phyloP scores from a whole-genome alignment of 2,329 filamentous ascomycete genomes.

The Whalleya microplaca region DNA sequence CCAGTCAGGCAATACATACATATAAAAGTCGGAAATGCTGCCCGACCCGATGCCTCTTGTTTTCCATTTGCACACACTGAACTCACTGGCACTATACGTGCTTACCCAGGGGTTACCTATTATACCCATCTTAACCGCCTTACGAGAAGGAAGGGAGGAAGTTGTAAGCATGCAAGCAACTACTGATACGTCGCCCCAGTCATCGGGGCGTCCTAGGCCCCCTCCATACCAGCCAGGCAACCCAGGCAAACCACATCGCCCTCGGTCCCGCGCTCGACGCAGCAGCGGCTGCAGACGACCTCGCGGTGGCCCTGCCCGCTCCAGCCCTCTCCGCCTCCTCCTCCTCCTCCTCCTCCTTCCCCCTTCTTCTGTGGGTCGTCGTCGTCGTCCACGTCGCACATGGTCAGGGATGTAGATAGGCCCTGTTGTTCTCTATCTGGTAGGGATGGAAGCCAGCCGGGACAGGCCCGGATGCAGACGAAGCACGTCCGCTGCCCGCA shows the following conservation, averaged over 20 bases:
- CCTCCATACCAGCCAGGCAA: conserved; percentile 55
- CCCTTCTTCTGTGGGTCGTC: conserved; percentile 23
- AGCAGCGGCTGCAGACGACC: conserved; percentile 69
- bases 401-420: conserved; percentile 51
- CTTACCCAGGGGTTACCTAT: too few relatives aligned
- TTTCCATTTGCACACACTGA: too few relatives aligned
- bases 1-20: too few relatives aligned
- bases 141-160: too few relatives aligned
- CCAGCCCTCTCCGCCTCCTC: conserved; percentile 40
- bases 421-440: conserved; percentile 37
- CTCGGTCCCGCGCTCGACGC: conserved; percentile 65
- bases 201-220: conserved; percentile 34
- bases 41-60: too few relatives aligned
- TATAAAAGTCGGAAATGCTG: too few relatives aligned
- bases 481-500: conserved; percentile 68
- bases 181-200: too few relatives aligned
- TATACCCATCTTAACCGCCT: too few relatives aligned
- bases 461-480: conserved; percentile 69
- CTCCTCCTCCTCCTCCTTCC: conserved; percentile 30
- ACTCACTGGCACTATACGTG: too few relatives aligned
- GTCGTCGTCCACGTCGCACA: conserved; percentile 52
- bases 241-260: conserved; percentile 70
- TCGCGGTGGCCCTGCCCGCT: conserved; percentile 49
- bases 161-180: too few relatives aligned
- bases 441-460: conserved; percentile 47